A percentile compares a stretch with the other conserved stretches of the same genome.
Evolutionary conservation across 441 rosid genomes (phyloP).

Genomic region (Pelargonium citronellum): DNA sequence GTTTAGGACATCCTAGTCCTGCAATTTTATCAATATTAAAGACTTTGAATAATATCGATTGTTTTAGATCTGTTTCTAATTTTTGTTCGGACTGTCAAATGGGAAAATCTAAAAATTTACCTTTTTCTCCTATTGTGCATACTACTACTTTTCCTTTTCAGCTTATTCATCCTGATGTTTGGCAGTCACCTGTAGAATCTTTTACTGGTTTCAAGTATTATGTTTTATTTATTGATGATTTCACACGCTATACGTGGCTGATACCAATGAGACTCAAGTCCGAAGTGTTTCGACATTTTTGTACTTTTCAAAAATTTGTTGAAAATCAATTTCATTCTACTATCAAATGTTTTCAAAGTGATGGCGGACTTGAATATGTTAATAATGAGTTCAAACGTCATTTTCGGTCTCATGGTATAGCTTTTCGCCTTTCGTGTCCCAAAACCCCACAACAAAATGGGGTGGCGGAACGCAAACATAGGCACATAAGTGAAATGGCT

Average conservation of each 20-base stretch:
- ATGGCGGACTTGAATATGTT: background rate
- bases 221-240: slow-evolving; percentile 5
- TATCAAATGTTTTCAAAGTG: background rate
- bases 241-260: background rate
- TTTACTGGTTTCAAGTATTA: background rate
- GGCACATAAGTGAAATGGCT: background rate
- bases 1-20: background rate
- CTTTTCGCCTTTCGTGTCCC: background rate
- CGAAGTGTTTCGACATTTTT: background rate
- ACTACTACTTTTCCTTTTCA: background rate
- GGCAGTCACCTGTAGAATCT: background rate
- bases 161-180: background rate
- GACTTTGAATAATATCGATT: background rate
- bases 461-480: background rate
- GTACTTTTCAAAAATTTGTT: background rate
- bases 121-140: background rate
- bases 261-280: background rate
- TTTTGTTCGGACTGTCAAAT: background rate
- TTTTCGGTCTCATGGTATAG: background rate
- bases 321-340: background rate
- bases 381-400: background rate
- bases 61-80: too few relatives aligned
- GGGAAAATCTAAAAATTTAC: background rate
- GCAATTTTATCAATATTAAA: background rate
- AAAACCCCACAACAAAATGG: background rate